These are phyloP conservation scores for Zasmidium cellare DNA, from an alignment of 2,329 filamentous ascomycete genomes.

Conservation along the genomic window DNA sequence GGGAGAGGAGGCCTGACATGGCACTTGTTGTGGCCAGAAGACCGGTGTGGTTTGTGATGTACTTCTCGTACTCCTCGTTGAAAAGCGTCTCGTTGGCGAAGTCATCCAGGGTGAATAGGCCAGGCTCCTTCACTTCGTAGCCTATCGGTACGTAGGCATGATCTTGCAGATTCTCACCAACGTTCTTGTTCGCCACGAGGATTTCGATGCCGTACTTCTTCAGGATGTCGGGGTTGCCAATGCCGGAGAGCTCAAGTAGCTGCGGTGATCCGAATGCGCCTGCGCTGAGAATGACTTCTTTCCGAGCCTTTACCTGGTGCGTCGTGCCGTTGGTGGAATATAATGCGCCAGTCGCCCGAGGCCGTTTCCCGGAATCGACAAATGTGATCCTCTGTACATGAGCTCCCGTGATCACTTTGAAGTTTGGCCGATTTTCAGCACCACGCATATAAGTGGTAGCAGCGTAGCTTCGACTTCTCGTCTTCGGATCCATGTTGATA, in stretches of 20 bases:
- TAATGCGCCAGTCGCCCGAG: not conserved
- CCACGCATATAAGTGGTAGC: slow-evolving; percentile 32
- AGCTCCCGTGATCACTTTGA: slow-evolving; percentile 39
- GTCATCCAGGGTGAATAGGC: slow-evolving; percentile 16
- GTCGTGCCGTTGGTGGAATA: slow-evolving; percentile 11
- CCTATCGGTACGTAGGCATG: slow-evolving; percentile 13
- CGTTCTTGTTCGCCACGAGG: slow-evolving; percentile 2
- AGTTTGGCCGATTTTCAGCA: slow-evolving; percentile 27
- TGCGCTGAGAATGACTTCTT: slow-evolving; percentile 54
- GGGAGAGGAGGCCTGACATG: slow-evolving; percentile 15
- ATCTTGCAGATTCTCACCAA: slow-evolving; percentile 17
- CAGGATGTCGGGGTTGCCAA: slow-evolving; percentile 43
- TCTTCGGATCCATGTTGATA: slow-evolving; percentile 9
- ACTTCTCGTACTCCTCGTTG: slow-evolving; percentile 11
- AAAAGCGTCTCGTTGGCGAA: slow-evolving; percentile 12
- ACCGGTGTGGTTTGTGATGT: slow-evolving; percentile 9
- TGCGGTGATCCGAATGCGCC: slow-evolving; percentile 59
- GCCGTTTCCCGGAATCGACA: not conserved
- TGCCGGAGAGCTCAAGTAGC: slow-evolving; percentile 61
- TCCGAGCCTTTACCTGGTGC: slow-evolving; percentile 28
- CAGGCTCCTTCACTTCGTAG: slow-evolving; percentile 8
- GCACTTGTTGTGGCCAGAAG: slow-evolving; percentile 11
- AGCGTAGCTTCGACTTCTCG: slow-evolving; percentile 31
- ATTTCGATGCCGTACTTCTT: slow-evolving; percentile 29
- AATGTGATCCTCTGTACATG: slow-evolving; percentile 10